Evolutionary conservation across 228 moss, liverwort and hornwort genomes (phyloP), one percentile per base, ranked within the genome.

Genomic region (Sphagnum fallax): DNA sequence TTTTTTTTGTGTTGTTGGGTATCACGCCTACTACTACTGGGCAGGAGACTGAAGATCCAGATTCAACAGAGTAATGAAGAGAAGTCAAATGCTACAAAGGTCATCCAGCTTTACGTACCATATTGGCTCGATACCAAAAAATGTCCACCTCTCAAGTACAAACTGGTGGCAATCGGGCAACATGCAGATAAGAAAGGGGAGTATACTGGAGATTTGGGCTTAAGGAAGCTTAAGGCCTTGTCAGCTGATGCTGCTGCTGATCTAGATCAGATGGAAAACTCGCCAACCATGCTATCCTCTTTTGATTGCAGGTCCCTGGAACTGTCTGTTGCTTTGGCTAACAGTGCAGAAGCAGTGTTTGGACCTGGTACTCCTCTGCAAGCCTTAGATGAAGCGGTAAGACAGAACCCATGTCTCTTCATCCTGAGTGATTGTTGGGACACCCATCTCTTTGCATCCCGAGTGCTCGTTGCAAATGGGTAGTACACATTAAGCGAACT

Each of bases 61-160:
- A 90, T 98, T 73, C 90, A 98, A 15, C 82, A 89, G 57, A 86
- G 83, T 62, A 68, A 82, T 63, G 91, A 87, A 53, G 90, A 86
- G 75, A 86, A 80, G 64, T 93, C 87, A 62, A 68, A 87, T 63
- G 92, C 97, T 32, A 85, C 88, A 50, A 93, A 87, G 79, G 81
- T 98, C 50, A 76, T 98, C 48, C 88, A 82, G 72, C 82, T 98
- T 51, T 93, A 89, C 68, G 90, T 91, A 15, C 90, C 90, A 12
- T 98, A 93, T 76, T 98, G 97, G 97, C 65, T 98, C 67, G 91
- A 98, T 72, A 88, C 85, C 65, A 53, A 70, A 50, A 84, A 84
- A 70, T 98, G 97, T 66, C 91, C 90, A 52, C 60, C 81, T 52
- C 70, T 93, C 51, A 91, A 78, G 52, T 91, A 87, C 68, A 87